Conservation (phyloP, 169 alveolate genomes). For the Plasmodium malariae region DNA sequence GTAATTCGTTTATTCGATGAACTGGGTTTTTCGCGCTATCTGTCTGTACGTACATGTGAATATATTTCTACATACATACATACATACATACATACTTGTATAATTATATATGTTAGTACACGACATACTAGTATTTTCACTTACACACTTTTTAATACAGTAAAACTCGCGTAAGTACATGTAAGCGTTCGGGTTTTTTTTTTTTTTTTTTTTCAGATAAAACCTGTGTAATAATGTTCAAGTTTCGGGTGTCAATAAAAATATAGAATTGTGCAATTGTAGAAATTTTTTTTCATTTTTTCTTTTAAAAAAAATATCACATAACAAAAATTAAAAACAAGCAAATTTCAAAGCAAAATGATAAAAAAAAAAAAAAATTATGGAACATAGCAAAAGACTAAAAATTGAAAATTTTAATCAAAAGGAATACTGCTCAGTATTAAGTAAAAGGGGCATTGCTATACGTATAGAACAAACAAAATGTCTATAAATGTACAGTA, state of each 20-base stretch:
- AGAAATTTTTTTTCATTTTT: too few species aligned
- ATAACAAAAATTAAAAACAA: neutral
- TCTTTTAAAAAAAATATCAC: neutral
- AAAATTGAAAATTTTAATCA: too few species aligned
- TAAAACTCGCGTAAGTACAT: too few species aligned
- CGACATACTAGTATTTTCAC: too few species aligned
- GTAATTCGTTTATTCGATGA: conserved; percentile 65
- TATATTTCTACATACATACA: conserved; percentile 78
- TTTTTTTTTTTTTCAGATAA: conserved; percentile 12
- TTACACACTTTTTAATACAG: too few species aligned
- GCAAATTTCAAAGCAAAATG: neutral
- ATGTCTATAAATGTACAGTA: too few species aligned
- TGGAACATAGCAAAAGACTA: neutral
- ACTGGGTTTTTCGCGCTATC: too few species aligned
- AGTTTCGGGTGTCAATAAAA: too few species aligned
- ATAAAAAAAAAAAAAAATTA: too few species aligned
- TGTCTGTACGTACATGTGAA: neutral
- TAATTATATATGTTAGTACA: conserved; percentile 1
- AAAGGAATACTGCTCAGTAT: neutral
- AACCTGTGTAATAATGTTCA: conserved; percentile 15
- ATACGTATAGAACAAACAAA: too few species aligned
- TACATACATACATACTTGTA: neutral
- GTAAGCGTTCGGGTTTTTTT: too few species aligned
- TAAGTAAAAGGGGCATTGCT: neutral
- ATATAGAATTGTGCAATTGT: too few species aligned